Percentiles rank a stretch among this genome's conserved stretches.
Evolutionary conservation across 176 grass and related monocot species (phyloP).

Genomic region (Alopecurus myosuroides): DNA sequence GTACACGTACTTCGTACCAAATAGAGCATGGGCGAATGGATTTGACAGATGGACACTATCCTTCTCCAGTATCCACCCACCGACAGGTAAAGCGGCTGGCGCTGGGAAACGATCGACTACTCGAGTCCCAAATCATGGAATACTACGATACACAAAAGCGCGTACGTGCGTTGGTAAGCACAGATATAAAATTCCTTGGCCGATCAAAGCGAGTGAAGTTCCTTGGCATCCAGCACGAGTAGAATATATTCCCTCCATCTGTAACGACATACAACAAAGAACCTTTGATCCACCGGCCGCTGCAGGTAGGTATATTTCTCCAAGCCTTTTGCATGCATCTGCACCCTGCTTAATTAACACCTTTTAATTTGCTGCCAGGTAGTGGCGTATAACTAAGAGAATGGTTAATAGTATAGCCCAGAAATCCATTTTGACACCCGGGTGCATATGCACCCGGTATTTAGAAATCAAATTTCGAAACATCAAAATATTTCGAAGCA

Average conservation of each 20-base stretch:
- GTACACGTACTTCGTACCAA: no score
- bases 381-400: no score
- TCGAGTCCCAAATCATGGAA: no score
- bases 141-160: no score
- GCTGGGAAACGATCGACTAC: no score
- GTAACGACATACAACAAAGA: background rate
- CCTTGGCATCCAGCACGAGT: background rate
- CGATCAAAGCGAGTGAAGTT: background rate
- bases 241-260: background rate
- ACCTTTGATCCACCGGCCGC: background rate
- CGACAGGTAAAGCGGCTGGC: no score
- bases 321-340: background rate
- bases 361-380: no score
- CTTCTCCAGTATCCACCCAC: background rate
- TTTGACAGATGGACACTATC: background rate
- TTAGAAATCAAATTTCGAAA: no score
- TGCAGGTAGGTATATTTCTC: background rate
- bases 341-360: background rate
- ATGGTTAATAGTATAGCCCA: no score
- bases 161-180: background rate
- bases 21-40: background rate
- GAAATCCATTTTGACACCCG: no score
- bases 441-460: no score
- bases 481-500: no score
- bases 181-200: background rate